Base-by-base conservation (phyloP, 1,139 yeast genomes). In the Torulaspora pretoriensis region DNA sequence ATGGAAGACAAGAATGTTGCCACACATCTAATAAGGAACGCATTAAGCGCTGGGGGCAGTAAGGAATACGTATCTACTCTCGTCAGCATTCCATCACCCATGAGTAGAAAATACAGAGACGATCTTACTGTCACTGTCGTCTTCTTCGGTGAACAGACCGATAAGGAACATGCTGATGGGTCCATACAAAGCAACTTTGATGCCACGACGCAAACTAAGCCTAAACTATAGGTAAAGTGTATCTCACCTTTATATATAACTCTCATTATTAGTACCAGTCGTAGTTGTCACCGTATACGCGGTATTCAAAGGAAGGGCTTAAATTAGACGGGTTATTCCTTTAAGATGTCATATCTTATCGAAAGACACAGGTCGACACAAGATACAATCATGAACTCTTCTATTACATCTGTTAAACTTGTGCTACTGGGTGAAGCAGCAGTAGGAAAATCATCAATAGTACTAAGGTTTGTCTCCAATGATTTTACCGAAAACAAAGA, bases 361-460 rank as follows among this genome's bases (percentile, higher is more conserved):
- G 22, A 23, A 17, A 10, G n/a, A 22, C 8, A 9, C 17, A 7
- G 24, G 27, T 40, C 36, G 14, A 4, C 26, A 25, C 14, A 32
- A 38, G 40, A 23, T 28, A 12, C 4, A 43, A 36, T 6, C 14
- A 57, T 58, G 63, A 58, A 58, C 45, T 51, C 56, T 4, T 44
- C 55, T 24, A 68, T 86, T 43, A 84, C 89, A 33, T 79, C 95
- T 9, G 95, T 90, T 45, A 90, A 90, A 67, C 75, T 90, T 47
- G 97, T 90, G 17, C 77, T 90, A 38, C 73, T 90, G 44, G 97
- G 97, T 23, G 98, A 92, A 65, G 97, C 98, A 1, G 98, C 98
- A 0, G 98, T 92, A 23, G 98, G 98, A 45, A 92, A 92, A 61
- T 88, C 96, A 1, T 87, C 96, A 3, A 75, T 92, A 30, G 97